Evolutionary conservation across 805 yeast species (phyloP).

Genomic region (Jamesozyma gamospora): DNA sequence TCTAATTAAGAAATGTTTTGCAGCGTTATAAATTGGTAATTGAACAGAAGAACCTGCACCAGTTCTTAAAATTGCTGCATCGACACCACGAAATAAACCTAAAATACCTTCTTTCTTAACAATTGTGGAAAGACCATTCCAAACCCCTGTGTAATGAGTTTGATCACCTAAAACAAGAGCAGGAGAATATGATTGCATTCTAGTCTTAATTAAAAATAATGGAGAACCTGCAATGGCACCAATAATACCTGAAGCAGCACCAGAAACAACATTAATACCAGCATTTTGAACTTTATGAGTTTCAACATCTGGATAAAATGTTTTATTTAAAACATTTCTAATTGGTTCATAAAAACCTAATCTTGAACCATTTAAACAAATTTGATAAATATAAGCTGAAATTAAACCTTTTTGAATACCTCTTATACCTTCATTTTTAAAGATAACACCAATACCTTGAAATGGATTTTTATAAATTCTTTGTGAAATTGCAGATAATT

Average conservation of each 20-base stretch:
- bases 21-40: slow-evolving; percentile 76
- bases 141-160: slow-evolving; percentile 66
- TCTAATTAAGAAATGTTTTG: slow-evolving; percentile 52
- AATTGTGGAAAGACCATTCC: slow-evolving; percentile 58
- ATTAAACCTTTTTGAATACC: slow-evolving; percentile 85
- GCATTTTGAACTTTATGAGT: slow-evolving; percentile 40
- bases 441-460: slow-evolving; percentile 70
- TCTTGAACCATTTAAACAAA: slow-evolving; percentile 88
- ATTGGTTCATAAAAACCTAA: slow-evolving; percentile 90
- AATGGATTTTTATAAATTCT: slow-evolving; percentile 70
- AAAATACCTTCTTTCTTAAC: slow-evolving; percentile 63
- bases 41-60: slow-evolving; percentile 95
- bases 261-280: slow-evolving; percentile 63
- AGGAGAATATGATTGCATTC: slow-evolving; percentile 88
- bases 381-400: slow-evolving; percentile 84
- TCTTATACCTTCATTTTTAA: slow-evolving; percentile 69
- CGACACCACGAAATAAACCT: slow-evolving; percentile 85
- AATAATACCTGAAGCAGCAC: slow-evolving; percentile 74
- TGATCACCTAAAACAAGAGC: slow-evolving; percentile 75
- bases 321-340: slow-evolving; percentile 47
- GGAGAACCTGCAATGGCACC: slow-evolving; percentile 92
- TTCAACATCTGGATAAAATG: slow-evolving; percentile 43
- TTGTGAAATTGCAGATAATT: slow-evolving; percentile 46
- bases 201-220: slow-evolving; percentile 80
- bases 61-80: slow-evolving; percentile 88